Evolutionary conservation across 139 green algal genomes (phyloP).

Genomic region (Bryopsis sp.): DNA sequence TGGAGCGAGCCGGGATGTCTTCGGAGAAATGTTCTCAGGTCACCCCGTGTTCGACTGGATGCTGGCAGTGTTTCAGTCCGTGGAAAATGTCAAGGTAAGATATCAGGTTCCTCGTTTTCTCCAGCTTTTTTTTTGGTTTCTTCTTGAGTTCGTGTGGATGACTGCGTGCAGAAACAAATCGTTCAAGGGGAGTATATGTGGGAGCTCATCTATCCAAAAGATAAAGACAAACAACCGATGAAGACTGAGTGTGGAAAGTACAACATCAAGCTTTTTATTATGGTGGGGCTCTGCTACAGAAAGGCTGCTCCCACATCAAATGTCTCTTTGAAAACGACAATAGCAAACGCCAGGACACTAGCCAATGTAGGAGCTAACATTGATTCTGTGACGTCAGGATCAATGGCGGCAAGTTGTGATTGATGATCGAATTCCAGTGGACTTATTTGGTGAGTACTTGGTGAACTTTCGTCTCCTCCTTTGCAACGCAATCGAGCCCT

Average conservation of each 20-base stretch:
- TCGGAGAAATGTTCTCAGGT: constrained; percentile 32
- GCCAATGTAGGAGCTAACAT: constrained; percentile 3
- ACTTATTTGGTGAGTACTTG: constrained; percentile 58
- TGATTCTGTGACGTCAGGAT: constrained; percentile 28
- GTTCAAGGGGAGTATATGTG: constrained; percentile 48
- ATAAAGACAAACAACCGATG: constrained; percentile 38
- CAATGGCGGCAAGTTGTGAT: constrained; percentile 57
- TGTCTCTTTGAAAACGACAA: too few relatives aligned
- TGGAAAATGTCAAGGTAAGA: constrained; percentile 21
- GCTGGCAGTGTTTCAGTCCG: constrained; percentile 34
- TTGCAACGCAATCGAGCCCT: too few relatives aligned
- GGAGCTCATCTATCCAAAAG: constrained; percentile 64
- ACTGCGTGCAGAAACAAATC: constrained; percentile 26
- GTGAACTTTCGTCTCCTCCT: too few relatives aligned
- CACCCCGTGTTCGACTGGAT: constrained; percentile 56
- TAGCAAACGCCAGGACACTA: background rate
- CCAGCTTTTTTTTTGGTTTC: background rate
- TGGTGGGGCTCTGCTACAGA: constrained; percentile 29
- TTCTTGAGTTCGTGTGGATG: background rate
- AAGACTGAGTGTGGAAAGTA: constrained; percentile 45
- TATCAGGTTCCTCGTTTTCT: background rate
- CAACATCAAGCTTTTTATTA: constrained; percentile 49
- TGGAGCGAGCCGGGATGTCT: background rate
- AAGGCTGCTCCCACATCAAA: background rate
- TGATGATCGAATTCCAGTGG: constrained; percentile 67